Base-by-base conservation (phyloP, 1,139 yeast species). In the Hansenula sp. region DNA sequence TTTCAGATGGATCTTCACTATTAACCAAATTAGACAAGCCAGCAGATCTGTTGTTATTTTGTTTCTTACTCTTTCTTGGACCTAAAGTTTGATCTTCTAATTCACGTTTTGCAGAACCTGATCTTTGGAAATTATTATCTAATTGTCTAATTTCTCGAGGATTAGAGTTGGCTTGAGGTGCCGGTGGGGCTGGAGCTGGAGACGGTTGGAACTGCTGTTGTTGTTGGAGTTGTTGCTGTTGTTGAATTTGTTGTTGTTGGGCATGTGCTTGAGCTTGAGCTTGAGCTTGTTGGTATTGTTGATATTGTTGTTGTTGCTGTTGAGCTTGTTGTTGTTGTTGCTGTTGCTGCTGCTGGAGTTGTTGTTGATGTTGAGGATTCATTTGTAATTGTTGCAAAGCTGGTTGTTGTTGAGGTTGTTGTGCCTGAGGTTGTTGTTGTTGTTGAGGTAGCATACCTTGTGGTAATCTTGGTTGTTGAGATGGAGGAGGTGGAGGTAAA, bases 401-500 rank as follows among this genome's bases (percentile, higher is more conserved):
- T 22, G 60, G 60, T 34, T 43, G 48, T 13, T 27, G 46, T 28
- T 53, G 56, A 25, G 52, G 57, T 29, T 51, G 53, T 12, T n/a
- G 25, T 13, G 33, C 18, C 22, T 22, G 27, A 16, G 14, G 22
- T 12, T 42, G 55, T 8, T 44, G 54, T 36, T 45, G 52, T 32
- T 37, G 45, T 19, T 48, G 57, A 56, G 77, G 73, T n/a, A 77
- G 76, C 75, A 77, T 75, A 12, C 76, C 76, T 51, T 72, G 77
- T 22, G 80, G 79, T 44, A 74, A 68, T 45, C 76, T 64, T 37
- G 79, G 77, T 52, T 77, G 82, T 59, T 79, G 78, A 43, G 74
- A 68, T 47, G 79, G 69, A 62, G 80, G 82, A 21, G 85, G 86
- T 6, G 85, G 85, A 42, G 80, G 83, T 30, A 53, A 65, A 43